Conservation (phyloP, 192 early-diverging fungal species). For the Phycomyces nitens region DNA sequence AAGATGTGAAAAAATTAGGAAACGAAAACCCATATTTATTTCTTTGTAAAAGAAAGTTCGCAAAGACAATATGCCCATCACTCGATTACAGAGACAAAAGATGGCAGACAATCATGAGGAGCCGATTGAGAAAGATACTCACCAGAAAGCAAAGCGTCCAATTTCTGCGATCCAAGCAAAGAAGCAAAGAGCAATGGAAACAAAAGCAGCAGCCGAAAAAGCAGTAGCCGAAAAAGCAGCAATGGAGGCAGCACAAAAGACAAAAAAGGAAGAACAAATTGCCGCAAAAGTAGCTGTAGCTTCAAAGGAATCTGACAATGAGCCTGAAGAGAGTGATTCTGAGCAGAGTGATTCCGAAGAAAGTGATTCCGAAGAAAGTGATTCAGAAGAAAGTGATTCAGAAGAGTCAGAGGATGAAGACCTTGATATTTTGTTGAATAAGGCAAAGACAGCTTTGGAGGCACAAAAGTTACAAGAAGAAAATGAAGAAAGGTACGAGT, state of each 20-base stretch:
- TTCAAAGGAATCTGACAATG: not conserved
- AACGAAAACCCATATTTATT: not conserved
- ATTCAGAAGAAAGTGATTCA: conserved; percentile 4
- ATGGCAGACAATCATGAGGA: not conserved
- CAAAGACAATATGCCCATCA: not conserved
- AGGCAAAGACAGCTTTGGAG: conserved; percentile 37
- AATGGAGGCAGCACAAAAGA: too few relatives aligned
- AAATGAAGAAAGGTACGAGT: conserved; percentile 1
- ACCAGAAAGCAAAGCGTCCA: not conserved
- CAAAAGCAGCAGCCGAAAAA: too few relatives aligned
- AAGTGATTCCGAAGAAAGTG: not conserved
- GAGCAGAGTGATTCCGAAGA: conserved; percentile 13
- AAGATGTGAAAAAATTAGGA: not conserved
- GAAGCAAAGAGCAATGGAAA: too few relatives aligned
- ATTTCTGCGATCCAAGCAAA: too few relatives aligned
- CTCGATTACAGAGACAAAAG: not conserved
- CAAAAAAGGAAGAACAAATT: too few relatives aligned
- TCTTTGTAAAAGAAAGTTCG: not conserved
- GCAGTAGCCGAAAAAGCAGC: too few relatives aligned
- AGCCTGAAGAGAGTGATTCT: not conserved
- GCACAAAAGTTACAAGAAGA: conserved; percentile 17
- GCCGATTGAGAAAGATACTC: not conserved
- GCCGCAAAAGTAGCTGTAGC: too few relatives aligned
- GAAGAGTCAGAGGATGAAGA: conserved; percentile 35
- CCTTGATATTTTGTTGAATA: conserved; percentile 33